Evolutionary conservation across 192 early-diverging fungal species (phyloP).

Genomic region (Backusella macrospora): DNA sequence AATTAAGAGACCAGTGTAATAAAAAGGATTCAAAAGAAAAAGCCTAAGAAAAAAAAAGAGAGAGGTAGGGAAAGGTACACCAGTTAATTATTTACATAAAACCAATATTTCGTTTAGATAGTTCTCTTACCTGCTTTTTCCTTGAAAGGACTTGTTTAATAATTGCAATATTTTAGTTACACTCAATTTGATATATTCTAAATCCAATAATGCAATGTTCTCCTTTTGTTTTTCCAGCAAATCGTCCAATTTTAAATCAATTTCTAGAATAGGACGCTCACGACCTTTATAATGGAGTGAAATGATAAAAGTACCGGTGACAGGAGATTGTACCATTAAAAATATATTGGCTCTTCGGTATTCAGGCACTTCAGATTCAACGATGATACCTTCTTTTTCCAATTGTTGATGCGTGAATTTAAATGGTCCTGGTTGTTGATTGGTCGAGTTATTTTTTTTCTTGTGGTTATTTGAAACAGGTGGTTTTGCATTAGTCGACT

Average conservation of each 20-base stretch:
- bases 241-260: constrained; percentile 89
- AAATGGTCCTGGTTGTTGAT: constrained; percentile 64
- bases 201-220: constrained; percentile 79
- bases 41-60: not conserved
- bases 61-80: not conserved
- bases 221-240: constrained; percentile 87
- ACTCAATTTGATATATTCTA: constrained; percentile 91
- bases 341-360: constrained; percentile 79
- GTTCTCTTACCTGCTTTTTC: constrained; percentile 35
- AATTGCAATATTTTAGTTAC: constrained; percentile 77
- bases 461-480: not conserved
- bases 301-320: constrained; percentile 89
- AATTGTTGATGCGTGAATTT: constrained; percentile 82
- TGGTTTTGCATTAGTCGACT: constrained; percentile 22
- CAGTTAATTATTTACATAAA: not conserved
- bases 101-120: not conserved
- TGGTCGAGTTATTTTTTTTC: constrained; percentile 34
- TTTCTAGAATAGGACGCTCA: constrained; percentile 89
- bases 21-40: constrained; percentile 4
- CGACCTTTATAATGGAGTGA: constrained; percentile 85
- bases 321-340: constrained; percentile 84
- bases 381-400: constrained; percentile 88
- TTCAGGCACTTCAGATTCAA: constrained; percentile 88
- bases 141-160: constrained; percentile 79
- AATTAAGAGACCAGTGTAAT: constrained; percentile 5